A percentile compares a stretch with the other conserved stretches of the same genome.
Conservation (phyloP, 2,329 filamentous ascomycete species). For the Epichloe baconii region DNA sequence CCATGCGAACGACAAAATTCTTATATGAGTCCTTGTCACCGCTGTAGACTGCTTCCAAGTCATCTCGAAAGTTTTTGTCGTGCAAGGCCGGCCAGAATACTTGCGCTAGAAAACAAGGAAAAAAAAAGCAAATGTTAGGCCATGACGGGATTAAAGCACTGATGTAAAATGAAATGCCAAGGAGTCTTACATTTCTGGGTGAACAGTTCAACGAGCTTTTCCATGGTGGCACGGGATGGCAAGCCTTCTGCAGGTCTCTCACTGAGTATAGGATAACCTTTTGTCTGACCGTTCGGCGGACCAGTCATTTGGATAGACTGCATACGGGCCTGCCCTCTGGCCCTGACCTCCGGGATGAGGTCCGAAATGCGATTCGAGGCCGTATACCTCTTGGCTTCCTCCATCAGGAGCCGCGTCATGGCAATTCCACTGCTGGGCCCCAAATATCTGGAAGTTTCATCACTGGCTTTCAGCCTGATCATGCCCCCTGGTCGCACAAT, state of each 20-base stretch:
- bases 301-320: slow-evolving; percentile 44
- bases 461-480: slow-evolving; percentile 70
- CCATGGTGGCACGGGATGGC: slow-evolving; percentile 60
- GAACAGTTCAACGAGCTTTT: slow-evolving; percentile 73
- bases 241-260: slow-evolving; percentile 64
- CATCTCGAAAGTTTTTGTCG: slow-evolving; percentile 62
- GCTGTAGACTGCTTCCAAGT: slow-evolving; percentile 69
- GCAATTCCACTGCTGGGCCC: slow-evolving; percentile 92
- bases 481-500: slow-evolving; percentile 78
- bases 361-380: slow-evolving; percentile 85
- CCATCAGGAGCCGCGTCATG: slow-evolving; percentile 90
- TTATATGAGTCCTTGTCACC: slow-evolving; percentile 67
- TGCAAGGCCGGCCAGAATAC: slow-evolving; percentile 79
- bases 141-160: no score
- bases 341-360: slow-evolving; percentile 64
- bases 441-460: slow-evolving; percentile 77
- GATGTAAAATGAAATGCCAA: neutral
- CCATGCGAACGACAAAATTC: slow-evolving; percentile 81
- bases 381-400: slow-evolving; percentile 87
- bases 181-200: slow-evolving; percentile 58
- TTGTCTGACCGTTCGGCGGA: slow-evolving; percentile 49
- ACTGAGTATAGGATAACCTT: slow-evolving; percentile 84
- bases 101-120: slow-evolving; percentile 46
- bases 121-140: neutral
- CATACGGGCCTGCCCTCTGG: slow-evolving; percentile 40